Base-by-base conservation (phyloP, 768 basidiomycete genomes). In the Jaapia argillacea region DNA sequence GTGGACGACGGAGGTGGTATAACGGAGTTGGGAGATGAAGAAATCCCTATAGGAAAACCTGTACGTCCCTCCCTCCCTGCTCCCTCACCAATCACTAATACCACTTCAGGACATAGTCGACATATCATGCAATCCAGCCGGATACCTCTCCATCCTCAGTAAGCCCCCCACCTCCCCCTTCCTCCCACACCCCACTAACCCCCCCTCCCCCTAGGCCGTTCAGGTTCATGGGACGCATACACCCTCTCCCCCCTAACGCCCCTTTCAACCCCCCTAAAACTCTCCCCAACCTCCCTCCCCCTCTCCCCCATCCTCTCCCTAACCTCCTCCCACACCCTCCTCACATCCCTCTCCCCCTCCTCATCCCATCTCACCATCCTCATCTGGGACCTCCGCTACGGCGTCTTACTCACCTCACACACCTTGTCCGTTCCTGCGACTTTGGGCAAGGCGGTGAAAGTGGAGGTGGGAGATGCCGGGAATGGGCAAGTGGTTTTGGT, bases 221-320 rank as follows among this genome's bases (percentile, higher is more conserved):
- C n/a, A n/a, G n/a, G n/a, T n/a, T 10, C 28, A 10, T 33, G 28
- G 28, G 10, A 33, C 28, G 28, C 28, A 10, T 33, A 33, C 28
- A 10, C 10, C 28, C 28, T 64, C 58, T 67, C 69, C 49, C 66
- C 70, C 75, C 71, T 74, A 54, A 78, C 77, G 6, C 48, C 56
- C 18, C 54, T 54, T 45, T 62, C 62, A 42, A 60, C 70, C 51
- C 42, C 57, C 38, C 54, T 58, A 44, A 54, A 59, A 48, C 59
- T 58, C 53, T 55, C 62, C 47, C 28, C 28, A 10, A 16, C 16
- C 28, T 33, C 28, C 28, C 28, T 16, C 10, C 28, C 28, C 28
- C 16, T 21, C 37, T 7, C 37, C 5, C 51, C 61, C 23, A 23
- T 61, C 22, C 45, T 52, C 20, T 49, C 58, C 7, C 46, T 62